Evolutionary conservation across 768 basidiomycete genomes (phyloP), one percentile per base, ranked within the genome.

Genomic region (Trametes elegans): DNA sequence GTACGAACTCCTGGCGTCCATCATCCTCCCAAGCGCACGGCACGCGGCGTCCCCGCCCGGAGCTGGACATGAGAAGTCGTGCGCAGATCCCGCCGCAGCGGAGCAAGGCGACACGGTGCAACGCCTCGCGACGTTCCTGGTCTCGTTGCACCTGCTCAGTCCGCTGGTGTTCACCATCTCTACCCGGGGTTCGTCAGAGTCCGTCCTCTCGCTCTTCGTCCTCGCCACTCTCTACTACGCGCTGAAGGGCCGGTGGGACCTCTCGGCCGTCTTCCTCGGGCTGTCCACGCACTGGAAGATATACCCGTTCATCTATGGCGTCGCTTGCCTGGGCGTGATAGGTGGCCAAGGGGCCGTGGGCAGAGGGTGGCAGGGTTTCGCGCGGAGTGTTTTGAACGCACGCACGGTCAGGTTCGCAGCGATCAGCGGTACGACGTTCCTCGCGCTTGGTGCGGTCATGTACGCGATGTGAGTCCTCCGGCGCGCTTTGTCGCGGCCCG

Each of bases 131-230:
- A 77, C 80, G 1, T 61, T 84, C n/a, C 83, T 83, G 61, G 80
- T 82, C 31, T 73, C 82, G 0, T 64, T 88, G 2, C 92, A 98
- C 74, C 84, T 98, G 2, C 78, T 98, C 55, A 98, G 95, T 71
- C 97, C 97, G 0, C 80, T 99, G 62, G 88, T 96, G 2, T 90
- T 97, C 70, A 88, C 93, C 59, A 98, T 99, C 63, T 97, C 95
- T 7, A 98, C 97, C 0, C 86, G 97, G 16, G 97, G 97, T 7
- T 98, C 93, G 16, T 95, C 96, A 4, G 97, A 99, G 70, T 84
- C 92, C 2, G 73, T 97, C 16, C 83, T 98, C 14, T 84, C 87
- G 34, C 75, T 88, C 1, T 76, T 95, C 53, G 88, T 98, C 34
- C 77, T 97, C 34, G 71, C 80, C 47, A 83, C 86, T 0, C 71